Evolutionary conservation across 345 rosid species (phyloP), one percentile per base, ranked within the genome.

Genomic region (Excoecaria cochinchinensis): DNA sequence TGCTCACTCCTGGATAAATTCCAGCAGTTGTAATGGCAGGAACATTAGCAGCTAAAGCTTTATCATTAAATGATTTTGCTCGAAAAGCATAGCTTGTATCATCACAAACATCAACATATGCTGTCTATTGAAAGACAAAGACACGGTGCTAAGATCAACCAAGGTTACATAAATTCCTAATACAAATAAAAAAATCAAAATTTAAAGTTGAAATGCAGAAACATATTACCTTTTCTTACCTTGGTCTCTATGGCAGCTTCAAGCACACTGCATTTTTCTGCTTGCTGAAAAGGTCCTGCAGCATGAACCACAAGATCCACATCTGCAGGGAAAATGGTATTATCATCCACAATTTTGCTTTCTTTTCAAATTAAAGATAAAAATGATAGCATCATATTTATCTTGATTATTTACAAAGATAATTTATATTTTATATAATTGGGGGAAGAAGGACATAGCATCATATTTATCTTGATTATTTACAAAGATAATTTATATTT

Each of bases 1-100:
- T 95, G 94, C 99, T 95, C 71, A 95, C 93, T 86, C 99, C 97
- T 44, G 98, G 99, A 84, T 91, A 95, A 78, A 92, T 89, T 83
- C 99, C 99, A 73, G 84, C 94, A 6, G 96, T 89, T 48, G 92
- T 95, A 52, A 95, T 78, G 69, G 98, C 99, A 0, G 97, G 90
- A 71, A 95, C 56, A 70, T 91, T 86, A 36, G 97, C 98, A 75
- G 88, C 82, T 60, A 79, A 71, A 65, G 98, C 99, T 84, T 80
- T 87, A 36, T 85, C 85, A 76, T 80, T 78, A 69, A 90, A 85
- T 25, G 99, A 88, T 85, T 90, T 95, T 12, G 98, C 97, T 12
- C 89, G 89, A 58, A 85, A 71, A 10, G 94, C 91, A 64, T 91
- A 91, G 80, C 76, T 86, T 40, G 91, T 90, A 80, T 95, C 99